Evolutionary conservation across 495 filamentous ascomycete genomes (phyloP).

Genomic region (Talaromyces thailandensis): DNA sequence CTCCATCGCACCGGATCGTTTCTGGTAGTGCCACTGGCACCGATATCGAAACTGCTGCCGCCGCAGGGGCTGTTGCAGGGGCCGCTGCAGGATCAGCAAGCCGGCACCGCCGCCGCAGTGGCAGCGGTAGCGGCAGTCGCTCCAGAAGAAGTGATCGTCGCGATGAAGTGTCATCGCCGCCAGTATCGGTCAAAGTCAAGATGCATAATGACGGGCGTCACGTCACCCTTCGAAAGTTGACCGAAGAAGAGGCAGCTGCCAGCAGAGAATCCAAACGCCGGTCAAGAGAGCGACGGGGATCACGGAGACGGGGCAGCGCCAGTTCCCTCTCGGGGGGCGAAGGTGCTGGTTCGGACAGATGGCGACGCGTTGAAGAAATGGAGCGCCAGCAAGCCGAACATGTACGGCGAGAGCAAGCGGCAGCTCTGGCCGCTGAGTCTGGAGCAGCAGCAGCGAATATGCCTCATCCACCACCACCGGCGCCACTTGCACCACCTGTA

Average conservation of each 20-base stretch:
- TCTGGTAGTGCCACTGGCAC: slow-evolving; percentile 10
- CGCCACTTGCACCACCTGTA: slow-evolving; percentile 10
- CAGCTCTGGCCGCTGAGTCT: slow-evolving; percentile 17
- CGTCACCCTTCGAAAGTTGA: slow-evolving; percentile 71
- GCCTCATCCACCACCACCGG: slow-evolving; percentile 8
- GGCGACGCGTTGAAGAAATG: slow-evolving; percentile 42
- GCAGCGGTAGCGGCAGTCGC: slow-evolving; percentile 26
- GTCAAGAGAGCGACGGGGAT: slow-evolving; percentile 25
- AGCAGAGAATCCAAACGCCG: slow-evolving; percentile 45
- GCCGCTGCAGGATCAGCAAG: slow-evolving; percentile 31
- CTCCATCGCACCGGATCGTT: slow-evolving; percentile 33
- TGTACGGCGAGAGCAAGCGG: slow-evolving; percentile 33
- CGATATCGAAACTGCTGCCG: slow-evolving; percentile 33
- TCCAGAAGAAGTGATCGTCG: slow-evolving; percentile 26
- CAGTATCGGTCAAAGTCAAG: slow-evolving; percentile 72
- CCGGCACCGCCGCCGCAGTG: slow-evolving; percentile 25
- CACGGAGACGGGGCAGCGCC: slow-evolving; percentile 32
- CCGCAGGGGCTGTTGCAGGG: slow-evolving; percentile 33
- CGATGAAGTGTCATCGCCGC: slow-evolving; percentile 43
- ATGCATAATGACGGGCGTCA: slow-evolving; percentile 73
- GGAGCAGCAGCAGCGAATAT: slow-evolving; percentile 7
- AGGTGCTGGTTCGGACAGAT: slow-evolving; percentile 32
- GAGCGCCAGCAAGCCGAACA: slow-evolving; percentile 43
- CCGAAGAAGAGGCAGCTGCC: slow-evolving; percentile 69
- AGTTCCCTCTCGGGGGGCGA: slow-evolving; percentile 39